A percentile compares a stretch with the other conserved stretches of the same genome.
Evolutionary conservation across 2,329 filamentous ascomycete species (phyloP).

Genomic region (Aspergillus quadrilineatus): DNA sequence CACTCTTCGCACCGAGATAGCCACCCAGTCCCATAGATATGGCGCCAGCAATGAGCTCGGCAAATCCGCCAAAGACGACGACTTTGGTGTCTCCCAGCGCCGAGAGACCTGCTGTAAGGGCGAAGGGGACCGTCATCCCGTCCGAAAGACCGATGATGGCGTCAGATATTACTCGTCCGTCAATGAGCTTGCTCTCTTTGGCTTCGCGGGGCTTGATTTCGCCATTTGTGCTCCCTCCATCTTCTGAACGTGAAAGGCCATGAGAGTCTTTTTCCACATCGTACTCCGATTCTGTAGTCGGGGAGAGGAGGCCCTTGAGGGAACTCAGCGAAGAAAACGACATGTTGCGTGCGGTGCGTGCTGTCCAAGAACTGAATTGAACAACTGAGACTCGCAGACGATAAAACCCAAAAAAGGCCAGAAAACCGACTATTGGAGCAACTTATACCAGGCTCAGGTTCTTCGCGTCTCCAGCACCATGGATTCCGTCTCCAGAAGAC

Average conservation of each 20-base stretch:
- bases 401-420: neutral
- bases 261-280: slow-evolving; percentile 32
- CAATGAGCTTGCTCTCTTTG: slow-evolving; percentile 30
- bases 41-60: slow-evolving; percentile 72
- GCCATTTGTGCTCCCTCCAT: slow-evolving; percentile 20
- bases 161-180: slow-evolving; percentile 50
- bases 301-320: slow-evolving; percentile 30
- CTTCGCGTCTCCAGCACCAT: neutral
- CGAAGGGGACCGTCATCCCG: slow-evolving; percentile 76
- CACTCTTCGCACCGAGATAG: slow-evolving; percentile 62
- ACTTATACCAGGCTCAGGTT: neutral
- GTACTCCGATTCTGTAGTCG: slow-evolving; percentile 20
- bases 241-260: slow-evolving; percentile 1
- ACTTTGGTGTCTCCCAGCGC: slow-evolving; percentile 63
- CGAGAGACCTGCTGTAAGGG: slow-evolving; percentile 68
- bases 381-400: neutral
- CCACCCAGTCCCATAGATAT: slow-evolving; percentile 77
- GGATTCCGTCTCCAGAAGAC: neutral
- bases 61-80: slow-evolving; percentile 70
- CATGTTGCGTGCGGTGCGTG: slow-evolving; percentile 20
- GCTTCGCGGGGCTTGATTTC: slow-evolving; percentile 16
- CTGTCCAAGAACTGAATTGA: neutral
- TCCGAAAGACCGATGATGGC: slow-evolving; percentile 75
- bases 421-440: neutral
- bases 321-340: slow-evolving; percentile 32